Percentiles rank a stretch among this genome's conserved stretches.
phyloP scores from a whole-genome alignment of 73 alveolate genomes.

The Paramecium octaurelia region DNA sequence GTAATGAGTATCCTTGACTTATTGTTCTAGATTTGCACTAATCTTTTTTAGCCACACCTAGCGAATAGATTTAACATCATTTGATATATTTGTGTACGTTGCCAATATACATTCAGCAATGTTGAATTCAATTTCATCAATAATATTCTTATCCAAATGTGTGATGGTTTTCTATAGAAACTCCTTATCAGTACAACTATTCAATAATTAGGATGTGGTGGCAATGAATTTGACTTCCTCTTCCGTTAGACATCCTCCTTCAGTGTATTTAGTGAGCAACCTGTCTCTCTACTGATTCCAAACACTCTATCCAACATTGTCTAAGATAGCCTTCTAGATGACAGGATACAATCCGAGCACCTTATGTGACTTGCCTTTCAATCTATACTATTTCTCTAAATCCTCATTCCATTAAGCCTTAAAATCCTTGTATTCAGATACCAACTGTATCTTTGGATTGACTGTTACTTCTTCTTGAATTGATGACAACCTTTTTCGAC shows the following conservation, averaged over 20 bases:
- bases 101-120: conserved; percentile 26
- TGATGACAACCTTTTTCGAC: not conserved
- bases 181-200: conserved; percentile 19
- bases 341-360: conserved; percentile 37
- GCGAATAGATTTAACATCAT: not conserved
- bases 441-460: not conserved
- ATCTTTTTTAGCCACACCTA: not conserved
- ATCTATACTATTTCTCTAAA: not conserved
- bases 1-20: not conserved
- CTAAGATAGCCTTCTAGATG: not conserved
- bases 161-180: not conserved
- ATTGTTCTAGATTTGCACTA: not conserved
- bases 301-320: conserved; percentile 28
- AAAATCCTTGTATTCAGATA: not conserved
- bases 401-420: not conserved
- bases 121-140: not conserved
- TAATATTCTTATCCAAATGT: not conserved
- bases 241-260: conserved; percentile 15
- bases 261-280: not conserved
- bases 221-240: conserved; percentile 43
- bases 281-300: conserved; percentile 30
- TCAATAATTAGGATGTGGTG: not conserved
- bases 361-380: not conserved
- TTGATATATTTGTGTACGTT: not conserved
- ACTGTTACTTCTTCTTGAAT: not conserved